Percentiles rank a stretch among this genome's conserved stretches.
These are phyloP conservation scores for Neophaeococcomyces mojaviensis DNA, from an alignment of 2,329 filamentous ascomycete genomes.

Conservation along the genomic window DNA sequence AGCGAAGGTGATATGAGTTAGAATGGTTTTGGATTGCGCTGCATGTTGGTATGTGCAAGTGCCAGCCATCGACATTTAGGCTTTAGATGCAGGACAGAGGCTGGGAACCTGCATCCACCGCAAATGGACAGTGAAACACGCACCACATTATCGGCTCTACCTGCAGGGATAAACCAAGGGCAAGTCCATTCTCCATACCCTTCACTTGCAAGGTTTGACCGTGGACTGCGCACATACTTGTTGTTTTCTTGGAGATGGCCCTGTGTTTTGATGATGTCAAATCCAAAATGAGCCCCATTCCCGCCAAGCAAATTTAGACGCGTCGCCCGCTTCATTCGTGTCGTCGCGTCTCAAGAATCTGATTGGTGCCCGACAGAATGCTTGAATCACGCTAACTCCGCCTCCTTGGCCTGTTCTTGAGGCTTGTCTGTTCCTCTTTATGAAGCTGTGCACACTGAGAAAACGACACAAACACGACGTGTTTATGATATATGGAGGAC, in stretches of 20 bases:
- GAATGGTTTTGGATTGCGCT: not conserved
- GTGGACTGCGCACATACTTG: no score
- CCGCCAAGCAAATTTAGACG: slow-evolving; percentile 6
- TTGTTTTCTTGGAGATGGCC: no score
- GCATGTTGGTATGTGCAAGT: slow-evolving; percentile 1
- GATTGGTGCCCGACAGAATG: no score
- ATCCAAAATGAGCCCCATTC: not conserved
- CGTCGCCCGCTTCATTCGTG: not conserved
- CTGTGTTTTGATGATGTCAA: slow-evolving; percentile 2
- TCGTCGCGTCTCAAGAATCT: not conserved
- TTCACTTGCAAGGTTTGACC: not conserved
- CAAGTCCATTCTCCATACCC: not conserved
- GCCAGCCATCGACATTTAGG: slow-evolving; percentile 8
- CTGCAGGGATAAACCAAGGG: not conserved
- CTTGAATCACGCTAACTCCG: no score
- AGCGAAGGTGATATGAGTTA: not conserved
- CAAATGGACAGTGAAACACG: not conserved
- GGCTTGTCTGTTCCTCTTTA: no score
- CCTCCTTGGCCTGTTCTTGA: no score
- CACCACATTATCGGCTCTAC: not conserved
- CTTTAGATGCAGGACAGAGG: not conserved
- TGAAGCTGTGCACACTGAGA: no score
- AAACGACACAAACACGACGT: no score
- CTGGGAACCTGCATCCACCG: slow-evolving; percentile 1
- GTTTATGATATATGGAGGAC: no score